Percentiles rank a stretch among this genome's conserved stretches.
These are phyloP conservation scores for Ophiostoma pallidulum DNA, from an alignment of 2,329 filamentous ascomycete genomes.

Conservation along the genomic window DNA sequence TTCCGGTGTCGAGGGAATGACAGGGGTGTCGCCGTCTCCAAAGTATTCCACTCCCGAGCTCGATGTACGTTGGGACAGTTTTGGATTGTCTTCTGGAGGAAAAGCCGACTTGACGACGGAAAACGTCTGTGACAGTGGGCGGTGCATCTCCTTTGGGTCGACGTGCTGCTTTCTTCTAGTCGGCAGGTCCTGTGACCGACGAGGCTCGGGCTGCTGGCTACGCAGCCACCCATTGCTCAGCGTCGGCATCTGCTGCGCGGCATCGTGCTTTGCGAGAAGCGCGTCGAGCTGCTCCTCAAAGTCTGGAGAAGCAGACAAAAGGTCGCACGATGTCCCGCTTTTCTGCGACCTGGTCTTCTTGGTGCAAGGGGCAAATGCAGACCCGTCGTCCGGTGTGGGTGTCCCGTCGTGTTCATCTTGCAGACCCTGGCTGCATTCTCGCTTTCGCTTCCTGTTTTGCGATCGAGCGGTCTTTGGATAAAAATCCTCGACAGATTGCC, in stretches of 20 bases:
- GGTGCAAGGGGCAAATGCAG: not conserved
- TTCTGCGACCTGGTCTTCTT: not conserved
- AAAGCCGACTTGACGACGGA: constrained; percentile 14
- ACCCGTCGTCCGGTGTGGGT: not conserved
- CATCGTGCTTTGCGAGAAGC: constrained; percentile 1
- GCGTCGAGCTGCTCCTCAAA: constrained; percentile 8
- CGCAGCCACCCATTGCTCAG: constrained; percentile 2
- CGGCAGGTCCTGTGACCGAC: constrained; percentile 8
- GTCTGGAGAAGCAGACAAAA: constrained; percentile 3
- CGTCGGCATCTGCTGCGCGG: not conserved
- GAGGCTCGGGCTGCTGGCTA: not conserved
- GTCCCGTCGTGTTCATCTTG: not conserved
- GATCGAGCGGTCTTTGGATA: constrained; percentile 42
- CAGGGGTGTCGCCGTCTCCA: not conserved
- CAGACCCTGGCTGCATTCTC: not conserved
- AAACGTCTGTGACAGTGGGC: constrained; percentile 12
- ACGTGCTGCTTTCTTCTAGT: not conserved
- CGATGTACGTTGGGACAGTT: not conserved
- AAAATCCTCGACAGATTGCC: constrained; percentile 81
- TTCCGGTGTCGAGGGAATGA: constrained; percentile 4
- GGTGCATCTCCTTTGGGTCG: not conserved
- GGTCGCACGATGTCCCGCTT: not conserved
- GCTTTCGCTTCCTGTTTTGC: constrained; percentile 7
- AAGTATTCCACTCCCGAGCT: not conserved
- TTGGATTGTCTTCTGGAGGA: not conserved